A percentile compares a stretch with the other conserved stretches of the same genome.
phyloP scores from a whole-genome alignment of 2,329 filamentous ascomycete species.

The Fusarium robinianum region DNA sequence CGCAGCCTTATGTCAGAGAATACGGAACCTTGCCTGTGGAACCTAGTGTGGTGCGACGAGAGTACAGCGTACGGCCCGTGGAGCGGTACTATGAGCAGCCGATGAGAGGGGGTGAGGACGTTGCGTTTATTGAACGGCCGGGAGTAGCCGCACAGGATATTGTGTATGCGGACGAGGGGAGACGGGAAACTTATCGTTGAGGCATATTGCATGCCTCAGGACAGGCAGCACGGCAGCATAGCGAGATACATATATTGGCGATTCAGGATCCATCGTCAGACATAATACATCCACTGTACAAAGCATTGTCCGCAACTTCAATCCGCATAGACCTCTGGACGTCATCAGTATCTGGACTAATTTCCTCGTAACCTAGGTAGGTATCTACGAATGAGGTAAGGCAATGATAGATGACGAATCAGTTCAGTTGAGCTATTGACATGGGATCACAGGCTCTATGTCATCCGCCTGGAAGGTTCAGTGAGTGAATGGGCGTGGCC shows the following conservation, averaged over 20 bases:
- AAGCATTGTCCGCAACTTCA: too few relatives aligned
- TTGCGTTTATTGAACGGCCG: conserved; percentile 52
- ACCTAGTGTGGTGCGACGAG: conserved; percentile 33
- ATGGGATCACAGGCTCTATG: not conserved
- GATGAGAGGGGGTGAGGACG: conserved; percentile 42
- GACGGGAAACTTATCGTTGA: conserved; percentile 45
- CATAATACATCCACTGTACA: too few relatives aligned
- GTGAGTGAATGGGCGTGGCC: too few relatives aligned
- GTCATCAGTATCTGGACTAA: too few relatives aligned
- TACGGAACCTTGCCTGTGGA: conserved; percentile 36
- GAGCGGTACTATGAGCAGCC: conserved; percentile 51
- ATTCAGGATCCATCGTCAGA: too few relatives aligned
- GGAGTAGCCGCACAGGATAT: conserved; percentile 49
- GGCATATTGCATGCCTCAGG: not conserved
- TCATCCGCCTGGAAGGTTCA: too few relatives aligned
- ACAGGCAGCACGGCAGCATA: not conserved
- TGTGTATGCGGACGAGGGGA: conserved; percentile 50
- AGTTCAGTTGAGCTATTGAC: too few relatives aligned
- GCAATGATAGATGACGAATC: not conserved
- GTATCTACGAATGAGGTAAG: too few relatives aligned
- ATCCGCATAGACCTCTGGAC: too few relatives aligned
- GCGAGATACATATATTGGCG: not conserved
- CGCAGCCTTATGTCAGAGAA: conserved; percentile 42
- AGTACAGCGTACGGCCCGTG: conserved; percentile 49
- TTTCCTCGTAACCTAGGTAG: too few relatives aligned